Evolutionary conservation across 2,329 filamentous ascomycete genomes (phyloP).

Genomic region (Ampelomyces quisqualis): DNA sequence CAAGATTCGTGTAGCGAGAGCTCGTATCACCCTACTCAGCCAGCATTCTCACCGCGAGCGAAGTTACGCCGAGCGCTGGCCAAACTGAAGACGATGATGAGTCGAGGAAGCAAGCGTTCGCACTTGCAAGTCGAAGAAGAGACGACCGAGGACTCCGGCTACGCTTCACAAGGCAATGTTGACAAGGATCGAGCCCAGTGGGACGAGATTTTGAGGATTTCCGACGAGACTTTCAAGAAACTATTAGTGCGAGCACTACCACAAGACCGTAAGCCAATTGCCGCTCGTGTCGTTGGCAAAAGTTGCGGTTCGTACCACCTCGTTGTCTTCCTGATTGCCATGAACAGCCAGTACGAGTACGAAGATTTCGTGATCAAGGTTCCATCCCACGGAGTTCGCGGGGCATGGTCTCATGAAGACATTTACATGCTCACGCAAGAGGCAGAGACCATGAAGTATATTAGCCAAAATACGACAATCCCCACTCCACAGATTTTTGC

Average conservation of each 20-base stretch:
- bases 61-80: too few relatives aligned
- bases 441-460: slow-evolving; percentile 1
- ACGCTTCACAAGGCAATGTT: neutral
- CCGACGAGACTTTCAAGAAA: neutral
- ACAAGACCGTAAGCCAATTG: neutral
- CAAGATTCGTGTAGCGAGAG: too few relatives aligned
- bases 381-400: slow-evolving; percentile 2
- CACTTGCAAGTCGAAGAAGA: neutral
- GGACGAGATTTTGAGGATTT: neutral
- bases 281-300: neutral
- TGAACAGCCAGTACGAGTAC: neutral
- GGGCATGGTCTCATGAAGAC: slow-evolving; percentile 1
- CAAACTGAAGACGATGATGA: too few relatives aligned
- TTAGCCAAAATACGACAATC: slow-evolving; percentile 4
- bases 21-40: too few relatives aligned
- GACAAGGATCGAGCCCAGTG: neutral
- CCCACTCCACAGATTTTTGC: slow-evolving; percentile 13
- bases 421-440: slow-evolving; percentile 3
- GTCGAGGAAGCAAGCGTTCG: neutral
- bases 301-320: slow-evolving; percentile 1
- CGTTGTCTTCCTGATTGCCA: neutral
- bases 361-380: slow-evolving; percentile 5
- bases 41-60: too few relatives aligned
- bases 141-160: neutral
- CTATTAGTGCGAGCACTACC: neutral